Evolutionary conservation across 805 yeast genomes (phyloP).

Genomic region (Schizosaccharomyces japonicus): DNA sequence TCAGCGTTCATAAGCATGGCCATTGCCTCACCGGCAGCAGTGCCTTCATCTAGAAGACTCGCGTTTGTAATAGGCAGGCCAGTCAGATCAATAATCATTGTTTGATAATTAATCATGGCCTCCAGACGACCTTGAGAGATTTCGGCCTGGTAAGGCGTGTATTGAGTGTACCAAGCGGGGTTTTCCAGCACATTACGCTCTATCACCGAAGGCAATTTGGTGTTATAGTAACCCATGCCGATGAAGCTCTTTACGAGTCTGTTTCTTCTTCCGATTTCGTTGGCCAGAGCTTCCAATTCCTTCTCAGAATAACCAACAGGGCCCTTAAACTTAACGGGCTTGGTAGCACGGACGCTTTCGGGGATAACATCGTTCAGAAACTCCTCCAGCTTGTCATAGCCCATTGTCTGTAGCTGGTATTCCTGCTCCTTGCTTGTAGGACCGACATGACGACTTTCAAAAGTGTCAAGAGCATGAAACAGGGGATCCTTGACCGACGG

Average conservation of each 20-base stretch:
- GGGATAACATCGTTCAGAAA: conserved; percentile 62
- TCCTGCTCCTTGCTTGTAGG: conserved; percentile 32
- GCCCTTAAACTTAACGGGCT: not conserved
- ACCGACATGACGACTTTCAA: conserved; percentile 78
- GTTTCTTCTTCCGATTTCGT: conserved; percentile 51
- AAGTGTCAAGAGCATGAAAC: conserved; percentile 35
- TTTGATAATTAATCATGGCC: conserved; percentile 72
- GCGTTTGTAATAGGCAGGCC: conserved; percentile 91
- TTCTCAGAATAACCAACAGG: conserved; percentile 54
- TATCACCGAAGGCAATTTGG: conserved; percentile 71
- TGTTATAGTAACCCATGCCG: conserved; percentile 80
- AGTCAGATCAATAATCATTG: conserved; percentile 71
- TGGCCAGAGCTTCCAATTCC: conserved; percentile 48
- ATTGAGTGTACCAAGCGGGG: conserved; percentile 97
- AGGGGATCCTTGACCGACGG: too few species aligned
- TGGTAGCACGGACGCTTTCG: conserved; percentile 29
- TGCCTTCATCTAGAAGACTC: conserved; percentile 82
- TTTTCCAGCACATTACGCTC: conserved; percentile 77
- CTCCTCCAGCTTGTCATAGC: conserved; percentile 39
- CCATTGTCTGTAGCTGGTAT: conserved; percentile 42
- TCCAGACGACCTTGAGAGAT: conserved; percentile 91
- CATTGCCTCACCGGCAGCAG: conserved; percentile 96
- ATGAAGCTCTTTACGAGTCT: conserved; percentile 50
- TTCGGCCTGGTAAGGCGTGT: conserved; percentile 96
- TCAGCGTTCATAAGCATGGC: conserved; percentile 45